Evolutionary conservation across 2,329 filamentous ascomycete species (phyloP).

Genomic region (Metarhizium album): DNA sequence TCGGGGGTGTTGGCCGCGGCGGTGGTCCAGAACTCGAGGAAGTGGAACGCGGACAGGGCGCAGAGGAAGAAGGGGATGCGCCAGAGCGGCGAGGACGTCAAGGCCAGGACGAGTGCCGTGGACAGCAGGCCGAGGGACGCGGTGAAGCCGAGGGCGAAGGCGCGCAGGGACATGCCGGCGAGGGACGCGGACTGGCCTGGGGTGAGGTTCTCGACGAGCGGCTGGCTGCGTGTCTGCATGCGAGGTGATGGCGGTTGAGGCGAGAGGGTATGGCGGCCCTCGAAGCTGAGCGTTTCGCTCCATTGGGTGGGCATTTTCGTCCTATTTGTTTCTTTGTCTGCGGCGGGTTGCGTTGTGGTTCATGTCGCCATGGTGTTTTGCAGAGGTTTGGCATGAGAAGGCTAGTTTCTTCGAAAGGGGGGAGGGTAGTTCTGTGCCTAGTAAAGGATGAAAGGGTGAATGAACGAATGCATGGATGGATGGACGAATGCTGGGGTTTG

Average conservation of each 20-base stretch:
- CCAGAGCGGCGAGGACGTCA: constrained; percentile 41
- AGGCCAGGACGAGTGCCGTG: constrained; percentile 21
- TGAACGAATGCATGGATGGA: no score
- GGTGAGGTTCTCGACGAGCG: constrained; percentile 18
- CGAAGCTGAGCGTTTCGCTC: background rate
- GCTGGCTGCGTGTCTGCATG: background rate
- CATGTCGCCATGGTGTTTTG: background rate
- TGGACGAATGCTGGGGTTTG: no score
- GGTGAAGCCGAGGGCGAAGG: constrained; percentile 41
- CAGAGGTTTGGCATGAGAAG: background rate
- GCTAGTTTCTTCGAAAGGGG: background rate
- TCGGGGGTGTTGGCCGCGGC: constrained; percentile 70
- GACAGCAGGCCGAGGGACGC: constrained; percentile 26
- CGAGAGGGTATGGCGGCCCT: background rate
- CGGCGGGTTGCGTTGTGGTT: background rate
- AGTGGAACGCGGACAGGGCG: constrained; percentile 75
- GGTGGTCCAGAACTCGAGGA: constrained; percentile 90
- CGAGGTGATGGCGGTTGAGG: constrained; percentile 11
- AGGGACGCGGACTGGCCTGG: constrained; percentile 44
- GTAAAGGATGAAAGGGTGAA: no score
- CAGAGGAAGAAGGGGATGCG: constrained; percentile 56
- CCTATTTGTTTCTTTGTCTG: background rate
- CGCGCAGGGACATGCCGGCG: constrained; percentile 46
- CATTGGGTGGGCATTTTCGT: background rate
- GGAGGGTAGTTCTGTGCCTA: background rate